Evolutionary conservation across 108 stramenopile genomes (phyloP).

Genomic region (Cylindrotheca fusiformis): DNA sequence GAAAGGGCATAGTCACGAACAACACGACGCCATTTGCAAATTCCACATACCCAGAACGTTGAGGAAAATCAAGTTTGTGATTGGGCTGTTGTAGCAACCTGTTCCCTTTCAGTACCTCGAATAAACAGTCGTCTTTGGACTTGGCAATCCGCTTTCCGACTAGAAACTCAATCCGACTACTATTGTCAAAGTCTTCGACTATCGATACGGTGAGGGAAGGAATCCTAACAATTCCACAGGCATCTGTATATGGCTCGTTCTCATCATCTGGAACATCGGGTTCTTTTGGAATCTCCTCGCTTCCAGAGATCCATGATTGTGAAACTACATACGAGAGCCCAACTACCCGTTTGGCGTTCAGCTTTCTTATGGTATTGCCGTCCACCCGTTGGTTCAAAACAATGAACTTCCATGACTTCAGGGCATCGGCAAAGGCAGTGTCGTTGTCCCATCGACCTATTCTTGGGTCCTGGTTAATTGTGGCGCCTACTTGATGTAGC

Average conservation of each 20-base stretch:
- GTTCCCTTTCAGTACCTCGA: conserved; percentile 7
- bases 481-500: neutral
- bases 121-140: conserved; percentile 28
- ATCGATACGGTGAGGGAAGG: conserved; percentile 26
- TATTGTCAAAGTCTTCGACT: neutral
- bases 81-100: neutral
- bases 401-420: conserved; percentile 8
- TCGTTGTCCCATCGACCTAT: conserved; percentile 8
- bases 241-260: conserved; percentile 21
- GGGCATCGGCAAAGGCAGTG: neutral
- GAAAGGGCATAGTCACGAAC: conserved; percentile 34
- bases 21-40: conserved; percentile 26
- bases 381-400: conserved; percentile 8
- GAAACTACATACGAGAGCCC: conserved; percentile 25
- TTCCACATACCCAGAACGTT: conserved; percentile 30
- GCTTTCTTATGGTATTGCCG: conserved; percentile 8
- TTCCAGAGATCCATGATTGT: conserved; percentile 31
- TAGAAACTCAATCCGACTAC: conserved; percentile 4
- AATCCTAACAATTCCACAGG: conserved; percentile 20
- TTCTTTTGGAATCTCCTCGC: conserved; percentile 6
- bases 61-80: conserved; percentile 24
- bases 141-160: conserved; percentile 14
- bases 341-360: conserved; percentile 35
- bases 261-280: conserved; percentile 25
- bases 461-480: neutral